A percentile compares a stretch with the other conserved stretches of the same genome.
phyloP scores from a whole-genome alignment of 768 basidiomycete genomes.

The Suillus clintonianus region DNA sequence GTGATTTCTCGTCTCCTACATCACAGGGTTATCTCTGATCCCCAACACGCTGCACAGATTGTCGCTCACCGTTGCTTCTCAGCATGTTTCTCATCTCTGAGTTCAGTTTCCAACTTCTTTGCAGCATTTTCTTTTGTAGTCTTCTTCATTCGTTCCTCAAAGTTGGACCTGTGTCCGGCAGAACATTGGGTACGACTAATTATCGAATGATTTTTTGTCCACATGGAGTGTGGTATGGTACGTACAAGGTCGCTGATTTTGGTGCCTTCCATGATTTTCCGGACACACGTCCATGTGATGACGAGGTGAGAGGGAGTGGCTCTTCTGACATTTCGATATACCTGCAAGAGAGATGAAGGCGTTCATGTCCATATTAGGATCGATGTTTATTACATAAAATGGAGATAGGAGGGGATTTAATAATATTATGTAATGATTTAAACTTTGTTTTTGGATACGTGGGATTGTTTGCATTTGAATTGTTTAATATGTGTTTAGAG shows the following conservation, averaged over 20 bases:
- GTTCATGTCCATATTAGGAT: neutral
- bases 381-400: neutral
- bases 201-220: neutral
- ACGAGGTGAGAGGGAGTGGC: slow-evolving; percentile 46
- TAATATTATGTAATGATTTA: neutral
- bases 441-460: neutral
- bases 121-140: slow-evolving; percentile 65
- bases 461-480: neutral
- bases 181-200: slow-evolving; percentile 64
- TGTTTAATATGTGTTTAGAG: neutral
- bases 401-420: no score
- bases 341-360: neutral
- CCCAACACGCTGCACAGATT: neutral
- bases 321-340: neutral
- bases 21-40: neutral
- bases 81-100: slow-evolving; percentile 75
- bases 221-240: slow-evolving; percentile 2
- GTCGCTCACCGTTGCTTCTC: slow-evolving; percentile 58
- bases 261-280: slow-evolving; percentile 67
- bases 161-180: slow-evolving; percentile 66
- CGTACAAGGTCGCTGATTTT: slow-evolving; percentile 55
- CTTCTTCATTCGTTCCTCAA: slow-evolving; percentile 70
- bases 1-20: slow-evolving; percentile 68
- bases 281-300: slow-evolving; percentile 66
- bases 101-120: slow-evolving; percentile 71